These are phyloP conservation scores for Starmerella roubikii DNA, from an alignment of 805 yeast species.

Conservation along the genomic window DNA sequence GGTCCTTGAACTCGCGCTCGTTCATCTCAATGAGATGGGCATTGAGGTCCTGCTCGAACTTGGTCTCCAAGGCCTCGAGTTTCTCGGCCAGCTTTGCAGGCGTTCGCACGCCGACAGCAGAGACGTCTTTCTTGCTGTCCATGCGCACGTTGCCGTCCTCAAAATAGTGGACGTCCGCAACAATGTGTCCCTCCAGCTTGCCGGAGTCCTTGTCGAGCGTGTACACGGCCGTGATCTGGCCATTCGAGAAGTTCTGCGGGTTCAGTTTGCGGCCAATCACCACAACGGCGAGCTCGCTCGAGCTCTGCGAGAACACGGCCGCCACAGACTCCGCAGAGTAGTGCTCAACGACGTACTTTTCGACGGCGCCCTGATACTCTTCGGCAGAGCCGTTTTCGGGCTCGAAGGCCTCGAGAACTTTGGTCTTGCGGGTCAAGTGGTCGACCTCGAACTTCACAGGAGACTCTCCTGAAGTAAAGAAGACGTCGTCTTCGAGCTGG, in stretches of 20 bases:
- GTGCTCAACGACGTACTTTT: conserved; percentile 46
- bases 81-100: conserved; percentile 18
- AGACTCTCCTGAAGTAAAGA: conserved; percentile 22
- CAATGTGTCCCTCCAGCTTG: conserved; percentile 39
- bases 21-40: conserved; percentile 56
- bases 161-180: conserved; percentile 73
- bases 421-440: conserved; percentile 18
- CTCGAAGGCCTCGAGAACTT: conserved; percentile 10
- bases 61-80: conserved; percentile 39
- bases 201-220: conserved; percentile 27
- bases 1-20: conserved; percentile 64
- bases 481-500: conserved; percentile 12
- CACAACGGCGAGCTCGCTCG: conserved; percentile 31
- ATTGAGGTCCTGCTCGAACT: conserved; percentile 46
- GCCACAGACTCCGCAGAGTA: conserved; percentile 33
- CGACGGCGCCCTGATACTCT: conserved; percentile 24
- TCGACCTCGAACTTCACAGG: conserved; percentile 22
- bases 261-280: conserved; percentile 61
- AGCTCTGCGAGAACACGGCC: conserved; percentile 30
- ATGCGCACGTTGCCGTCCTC: conserved; percentile 93
- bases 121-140: conserved; percentile 31
- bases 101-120: conserved; percentile 20
- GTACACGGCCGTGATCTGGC: conserved; percentile 71
- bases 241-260: conserved; percentile 73
- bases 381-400: conserved; percentile 4